A percentile compares a stretch with the other conserved stretches of the same genome.
phyloP scores from a whole-genome alignment of 2,329 filamentous ascomycete genomes.

The Scytalidium lignicola region DNA sequence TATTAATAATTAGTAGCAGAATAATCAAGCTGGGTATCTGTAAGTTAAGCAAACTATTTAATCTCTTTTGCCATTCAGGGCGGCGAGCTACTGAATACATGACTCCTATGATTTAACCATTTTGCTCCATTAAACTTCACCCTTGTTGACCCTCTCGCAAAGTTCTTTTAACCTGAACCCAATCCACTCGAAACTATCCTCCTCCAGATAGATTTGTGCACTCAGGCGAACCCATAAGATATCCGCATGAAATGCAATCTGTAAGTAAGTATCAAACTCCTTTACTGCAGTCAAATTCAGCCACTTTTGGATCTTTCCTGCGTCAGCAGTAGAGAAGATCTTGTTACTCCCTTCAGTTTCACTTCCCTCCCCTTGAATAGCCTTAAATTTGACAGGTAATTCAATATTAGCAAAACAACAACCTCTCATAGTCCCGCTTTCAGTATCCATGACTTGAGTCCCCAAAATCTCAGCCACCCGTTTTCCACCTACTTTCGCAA shows the following conservation, averaged over 20 bases:
- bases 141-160: conserved; percentile 42
- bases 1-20: too few species aligned
- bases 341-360: background rate
- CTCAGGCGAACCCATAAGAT: conserved; percentile 69
- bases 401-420: conserved; percentile 71
- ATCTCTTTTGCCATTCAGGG: too few species aligned
- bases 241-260: conserved; percentile 51
- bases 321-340: conserved; percentile 32
- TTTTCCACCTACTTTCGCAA: conserved; percentile 60
- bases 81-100: too few species aligned
- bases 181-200: conserved; percentile 70
- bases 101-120: too few species aligned
- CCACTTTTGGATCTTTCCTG: conserved; percentile 51
- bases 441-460: conserved; percentile 67
- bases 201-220: conserved; percentile 75
- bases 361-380: conserved; percentile 15
- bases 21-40: too few species aligned
- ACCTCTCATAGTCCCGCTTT: conserved; percentile 49
- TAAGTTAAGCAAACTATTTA: too few species aligned
- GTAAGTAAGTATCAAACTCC: conserved; percentile 61
- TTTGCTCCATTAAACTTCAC: too few species aligned
- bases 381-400: conserved; percentile 51
- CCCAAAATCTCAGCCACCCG: conserved; percentile 57
- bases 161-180: conserved; percentile 39
- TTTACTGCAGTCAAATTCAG: conserved; percentile 36